Evolutionary conservation across 805 yeast genomes (phyloP).

Genomic region (Candida easanensis): DNA sequence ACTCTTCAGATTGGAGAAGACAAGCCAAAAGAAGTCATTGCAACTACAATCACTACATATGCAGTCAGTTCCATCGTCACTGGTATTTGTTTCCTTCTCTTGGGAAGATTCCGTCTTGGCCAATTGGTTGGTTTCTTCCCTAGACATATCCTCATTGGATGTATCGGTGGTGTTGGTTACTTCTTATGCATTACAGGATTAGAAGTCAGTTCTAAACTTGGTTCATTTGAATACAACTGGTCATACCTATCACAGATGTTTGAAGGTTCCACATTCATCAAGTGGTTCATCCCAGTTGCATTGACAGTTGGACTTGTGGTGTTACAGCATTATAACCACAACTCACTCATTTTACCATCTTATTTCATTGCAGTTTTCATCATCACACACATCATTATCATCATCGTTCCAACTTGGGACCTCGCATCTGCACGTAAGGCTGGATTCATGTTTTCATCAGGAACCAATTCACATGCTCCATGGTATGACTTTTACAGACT

Average conservation of each 20-base stretch:
- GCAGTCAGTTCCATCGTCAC: constrained; percentile 83
- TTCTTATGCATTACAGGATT: constrained; percentile 86
- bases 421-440: constrained; percentile 57
- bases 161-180: constrained; percentile 98
- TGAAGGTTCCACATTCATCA: constrained; percentile 43
- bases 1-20: constrained; percentile 51
- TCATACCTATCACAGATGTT: constrained; percentile 50
- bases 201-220: constrained; percentile 83
- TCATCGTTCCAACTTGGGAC: constrained; percentile 62
- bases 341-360: constrained; percentile 76
- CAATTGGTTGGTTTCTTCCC: constrained; percentile 93
- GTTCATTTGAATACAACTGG: constrained; percentile 62
- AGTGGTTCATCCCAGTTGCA: constrained; percentile 69
- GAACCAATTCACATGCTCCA: constrained; percentile 47
- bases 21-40: constrained; percentile 52
- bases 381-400: constrained; percentile 65
- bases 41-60: constrained; percentile 85
- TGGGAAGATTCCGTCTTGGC: constrained; percentile 82
- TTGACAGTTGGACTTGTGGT: constrained; percentile 60
- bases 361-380: constrained; percentile 73
- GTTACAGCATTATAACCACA: constrained; percentile 58
- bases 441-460: constrained; percentile 78
- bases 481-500: constrained; percentile 85
- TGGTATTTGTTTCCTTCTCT: constrained; percentile 70
- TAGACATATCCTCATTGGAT: constrained; percentile 91